Percentiles rank a stretch among this genome's conserved stretches.
These are phyloP conservation scores for Elsinoe arachidis DNA, from an alignment of 2,329 filamentous ascomycete genomes.

Conservation along the genomic window DNA sequence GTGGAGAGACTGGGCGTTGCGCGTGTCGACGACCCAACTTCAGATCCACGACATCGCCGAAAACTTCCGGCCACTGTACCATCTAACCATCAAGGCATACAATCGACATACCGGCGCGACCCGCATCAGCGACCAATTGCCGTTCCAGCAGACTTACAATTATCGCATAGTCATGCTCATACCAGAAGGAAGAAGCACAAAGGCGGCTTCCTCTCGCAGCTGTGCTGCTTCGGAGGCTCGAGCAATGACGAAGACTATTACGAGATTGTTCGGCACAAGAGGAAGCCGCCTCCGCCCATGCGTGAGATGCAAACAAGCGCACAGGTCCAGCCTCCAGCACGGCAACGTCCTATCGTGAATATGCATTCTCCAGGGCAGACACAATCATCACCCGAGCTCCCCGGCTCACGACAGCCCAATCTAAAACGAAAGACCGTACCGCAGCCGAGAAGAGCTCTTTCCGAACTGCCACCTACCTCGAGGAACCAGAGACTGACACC, in stretches of 20 bases:
- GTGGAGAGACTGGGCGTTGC: conserved; percentile 60
- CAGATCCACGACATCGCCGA: background rate
- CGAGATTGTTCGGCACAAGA: conserved; percentile 34
- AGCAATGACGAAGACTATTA: conserved; percentile 37
- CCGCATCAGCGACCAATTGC: background rate
- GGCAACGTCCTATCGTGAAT: conserved; percentile 12
- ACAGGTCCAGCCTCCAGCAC: conserved; percentile 15
- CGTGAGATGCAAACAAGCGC: background rate
- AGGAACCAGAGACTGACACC: conserved; percentile 15
- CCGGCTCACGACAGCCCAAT: conserved; percentile 10
- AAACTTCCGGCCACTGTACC: background rate
- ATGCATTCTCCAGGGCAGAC: conserved; percentile 8
- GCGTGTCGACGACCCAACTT: background rate
- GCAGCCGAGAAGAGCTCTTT: conserved; percentile 2
- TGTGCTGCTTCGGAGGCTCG: conserved; percentile 33
- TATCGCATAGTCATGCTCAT: conserved; percentile 18
- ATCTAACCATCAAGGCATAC: no score
- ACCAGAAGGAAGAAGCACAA: background rate
- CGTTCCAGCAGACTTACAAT: background rate
- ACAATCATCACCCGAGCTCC: background rate
- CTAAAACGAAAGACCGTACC: conserved; percentile 13
- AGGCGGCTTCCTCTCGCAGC: conserved; percentile 32
- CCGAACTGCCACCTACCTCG: background rate
- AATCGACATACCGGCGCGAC: no score
- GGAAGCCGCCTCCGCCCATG: conserved; percentile 10